phyloP scores from a whole-genome alignment of 78 protist species.

The Goniomonas avonlea region DNA sequence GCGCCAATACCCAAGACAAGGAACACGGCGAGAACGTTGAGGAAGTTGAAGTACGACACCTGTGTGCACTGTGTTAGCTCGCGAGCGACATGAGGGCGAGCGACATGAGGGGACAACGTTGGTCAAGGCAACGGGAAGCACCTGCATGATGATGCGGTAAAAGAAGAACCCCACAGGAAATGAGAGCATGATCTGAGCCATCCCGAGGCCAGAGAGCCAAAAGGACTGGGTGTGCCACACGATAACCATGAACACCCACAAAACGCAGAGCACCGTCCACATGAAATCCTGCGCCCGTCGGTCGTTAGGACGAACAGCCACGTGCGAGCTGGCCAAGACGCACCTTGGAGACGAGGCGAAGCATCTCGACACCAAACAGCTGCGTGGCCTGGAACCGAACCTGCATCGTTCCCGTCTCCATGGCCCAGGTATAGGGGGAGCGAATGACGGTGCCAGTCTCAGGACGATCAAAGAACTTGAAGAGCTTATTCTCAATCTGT shows the following conservation, averaged over 20 bases:
- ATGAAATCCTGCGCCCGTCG: neutral
- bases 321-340: neutral
- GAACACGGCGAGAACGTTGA: conserved; percentile 29
- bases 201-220: neutral
- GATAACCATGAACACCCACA: neutral
- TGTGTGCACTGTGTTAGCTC: too few species aligned
- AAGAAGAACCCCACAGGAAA: neutral
- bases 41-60: neutral
- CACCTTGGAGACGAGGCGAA: neutral
- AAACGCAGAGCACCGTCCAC: neutral
- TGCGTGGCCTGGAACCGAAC: neutral
- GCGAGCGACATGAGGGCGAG: too few species aligned
- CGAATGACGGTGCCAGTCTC: too few species aligned
- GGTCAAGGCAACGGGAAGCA: neutral
- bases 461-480: neutral
- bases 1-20: conserved; percentile 44
- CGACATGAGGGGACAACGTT: too few species aligned
- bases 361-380: neutral
- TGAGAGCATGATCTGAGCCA: neutral
- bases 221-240: neutral
- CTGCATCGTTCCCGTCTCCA: neutral
- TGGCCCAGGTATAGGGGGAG: neutral
- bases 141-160: neutral
- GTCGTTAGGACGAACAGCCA: neutral
- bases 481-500: neutral